Evolutionary conservation across 2,329 filamentous ascomycete species (phyloP), one percentile per base, ranked within the genome.

Genomic region (Cryphonectria parasitica): DNA sequence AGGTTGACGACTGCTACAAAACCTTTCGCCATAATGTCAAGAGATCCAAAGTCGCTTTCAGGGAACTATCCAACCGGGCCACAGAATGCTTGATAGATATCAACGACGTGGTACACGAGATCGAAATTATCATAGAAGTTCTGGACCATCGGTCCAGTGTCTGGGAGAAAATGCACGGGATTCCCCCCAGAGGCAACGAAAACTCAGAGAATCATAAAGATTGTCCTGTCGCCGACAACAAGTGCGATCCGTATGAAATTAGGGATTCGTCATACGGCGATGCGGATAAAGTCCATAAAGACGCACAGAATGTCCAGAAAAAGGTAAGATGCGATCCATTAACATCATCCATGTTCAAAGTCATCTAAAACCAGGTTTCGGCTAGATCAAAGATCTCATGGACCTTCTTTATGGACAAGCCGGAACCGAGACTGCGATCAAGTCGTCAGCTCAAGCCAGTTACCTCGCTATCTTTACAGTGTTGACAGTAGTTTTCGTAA

Each of bases 321-420:
- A 52, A 52, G 49, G n/a, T n/a, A 52, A 52, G n/a, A 2, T 8
- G 8, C 1, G n/a, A 8, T 8, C 7, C 6, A 25, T 8, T 2
- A 17, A 52, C n/a, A n/a, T n/a, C n/a, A 52, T 1, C 8, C 2
- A 13, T 25, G 52, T 56, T 11, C n/a, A 28, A 15, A 28, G 8
- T 28, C 10, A 28, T 56, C 52, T 56, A 28, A 56, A 28, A 15
- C 2, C 25, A 25, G 19, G 19, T 17, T 13, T 15, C 15, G n/a
- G 10, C 52, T 13, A 56, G 52, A 56, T 13, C 10, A 28, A 56
- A 13, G 13, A 5, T 7, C 22, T 56, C 8, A 15, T 56, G 52
- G n/a, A 28, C 10, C n/a, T 67, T 31, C 54, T 67, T 19, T n/a
- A 61, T 43, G 65, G 54, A 67, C 65, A 67, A 43, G 65, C 54